Evolutionary conservation across 2,329 filamentous ascomycete genomes (phyloP).

Genomic region (Tolypocladium album): DNA sequence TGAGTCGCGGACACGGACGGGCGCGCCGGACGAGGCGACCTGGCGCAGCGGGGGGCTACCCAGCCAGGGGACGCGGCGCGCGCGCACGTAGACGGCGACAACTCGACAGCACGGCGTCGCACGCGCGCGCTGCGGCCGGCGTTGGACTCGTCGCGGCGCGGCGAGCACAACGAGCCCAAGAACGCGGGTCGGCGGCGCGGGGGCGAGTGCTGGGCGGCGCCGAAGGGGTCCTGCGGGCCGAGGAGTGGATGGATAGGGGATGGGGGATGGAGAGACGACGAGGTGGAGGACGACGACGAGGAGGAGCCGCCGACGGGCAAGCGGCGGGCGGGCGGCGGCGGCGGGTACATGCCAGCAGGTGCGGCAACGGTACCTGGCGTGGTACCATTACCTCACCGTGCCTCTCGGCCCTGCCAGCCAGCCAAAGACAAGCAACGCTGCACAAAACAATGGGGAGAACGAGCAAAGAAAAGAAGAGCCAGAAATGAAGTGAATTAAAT

Average conservation of each 20-base stretch:
- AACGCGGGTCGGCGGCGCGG: constrained; percentile 33
- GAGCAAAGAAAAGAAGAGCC: no score
- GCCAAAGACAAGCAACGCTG: no score
- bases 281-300: constrained; percentile 11
- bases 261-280: constrained; percentile 12
- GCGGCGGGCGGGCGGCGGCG: constrained; percentile 1
- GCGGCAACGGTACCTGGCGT: neutral
- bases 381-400: no score
- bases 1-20: neutral
- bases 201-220: constrained; percentile 16
- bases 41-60: constrained; percentile 1
- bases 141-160: constrained; percentile 23
- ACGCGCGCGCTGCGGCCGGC: neutral
- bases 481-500: no score
- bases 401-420: no score
- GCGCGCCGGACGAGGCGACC: neutral
- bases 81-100: constrained; percentile 3
- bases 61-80: neutral
- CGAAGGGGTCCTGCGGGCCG: constrained; percentile 20
- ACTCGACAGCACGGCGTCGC: neutral
- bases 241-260: constrained; percentile 10
- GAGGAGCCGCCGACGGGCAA: constrained; percentile 5
- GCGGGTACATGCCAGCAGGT: constrained; percentile 1
- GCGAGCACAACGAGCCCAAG: constrained; percentile 57
- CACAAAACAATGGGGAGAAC: no score